A percentile compares a stretch with the other conserved stretches of the same genome.
These are phyloP conservation scores for Lasiosphaeria miniovina DNA, from an alignment of 495 filamentous ascomycete genomes.

Conservation along the genomic window DNA sequence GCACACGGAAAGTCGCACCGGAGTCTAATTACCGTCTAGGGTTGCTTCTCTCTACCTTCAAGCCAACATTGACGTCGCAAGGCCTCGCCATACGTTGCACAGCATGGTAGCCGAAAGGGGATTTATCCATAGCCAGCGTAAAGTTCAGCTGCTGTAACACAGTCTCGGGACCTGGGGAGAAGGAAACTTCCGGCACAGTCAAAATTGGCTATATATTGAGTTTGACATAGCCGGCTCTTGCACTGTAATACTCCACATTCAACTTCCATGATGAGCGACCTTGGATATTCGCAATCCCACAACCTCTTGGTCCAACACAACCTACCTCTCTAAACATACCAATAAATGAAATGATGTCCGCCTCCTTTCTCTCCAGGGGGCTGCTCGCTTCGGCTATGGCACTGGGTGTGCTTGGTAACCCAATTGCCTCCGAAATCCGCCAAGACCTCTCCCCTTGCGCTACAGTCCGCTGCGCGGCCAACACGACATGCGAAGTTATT, in stretches of 20 bases:
- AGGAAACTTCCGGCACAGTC: neutral
- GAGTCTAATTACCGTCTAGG: neutral
- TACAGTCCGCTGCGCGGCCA: constrained; percentile 16
- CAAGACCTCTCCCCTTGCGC: constrained; percentile 14
- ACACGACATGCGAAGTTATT: constrained; percentile 17
- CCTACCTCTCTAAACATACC: neutral
- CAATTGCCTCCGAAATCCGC: constrained; percentile 4
- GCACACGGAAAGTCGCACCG: neutral
- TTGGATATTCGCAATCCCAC: neutral
- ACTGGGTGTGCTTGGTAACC: constrained; percentile 13
- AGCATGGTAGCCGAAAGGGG: neutral
- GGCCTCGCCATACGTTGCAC: neutral
- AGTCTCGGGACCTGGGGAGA: neutral
- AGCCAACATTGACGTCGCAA: neutral
- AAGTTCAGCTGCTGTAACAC: neutral
- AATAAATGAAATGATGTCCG: constrained; percentile 2
- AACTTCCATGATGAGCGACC: neutral
- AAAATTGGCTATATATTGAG: neutral
- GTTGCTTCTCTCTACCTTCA: neutral
- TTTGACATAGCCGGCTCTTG: no score
- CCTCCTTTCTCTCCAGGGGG: constrained; percentile 3
- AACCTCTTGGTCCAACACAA: neutral
- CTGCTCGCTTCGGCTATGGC: constrained; percentile 13
- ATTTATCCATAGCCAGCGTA: neutral
- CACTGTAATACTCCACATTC: no score